These are phyloP conservation scores for Neocallimastix lanati DNA, from an alignment of 192 early-diverging fungal species.

Conservation along the genomic window DNA sequence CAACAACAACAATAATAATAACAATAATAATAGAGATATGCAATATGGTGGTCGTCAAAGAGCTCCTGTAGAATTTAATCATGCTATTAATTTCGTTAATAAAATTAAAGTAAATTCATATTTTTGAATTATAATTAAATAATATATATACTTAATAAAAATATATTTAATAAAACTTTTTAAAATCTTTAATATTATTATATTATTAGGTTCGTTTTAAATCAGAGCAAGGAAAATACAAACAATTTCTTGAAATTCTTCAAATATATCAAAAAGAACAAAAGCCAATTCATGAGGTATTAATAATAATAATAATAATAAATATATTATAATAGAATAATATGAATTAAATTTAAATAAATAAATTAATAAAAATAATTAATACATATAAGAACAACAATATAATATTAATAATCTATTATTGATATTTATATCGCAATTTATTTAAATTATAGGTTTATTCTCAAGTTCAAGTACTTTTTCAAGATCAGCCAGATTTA, in stretches of 20 bases:
- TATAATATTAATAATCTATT: no score
- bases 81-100: not conserved
- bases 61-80: not conserved
- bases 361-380: no score
- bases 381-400: not conserved
- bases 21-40: not conserved
- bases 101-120: not conserved
- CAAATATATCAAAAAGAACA: not conserved
- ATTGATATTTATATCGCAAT: no score
- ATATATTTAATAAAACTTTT: no score
- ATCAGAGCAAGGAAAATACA: not conserved
- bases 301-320: no score
- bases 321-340: no score
- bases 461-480: constrained; percentile 76
- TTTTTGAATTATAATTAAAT: no score
- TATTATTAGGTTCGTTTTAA: not conserved
- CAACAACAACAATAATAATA: not conserved
- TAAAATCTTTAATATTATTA: not conserved
- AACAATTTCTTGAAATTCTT: not conserved
- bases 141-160: no score
- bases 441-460: constrained; percentile 68
- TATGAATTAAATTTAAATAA: no score
- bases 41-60: not conserved
- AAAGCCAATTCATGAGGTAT: not conserved
- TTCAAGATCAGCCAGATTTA: constrained; percentile 69